Conservation (phyloP, 768 basidiomycete species). For the Termitomyces bulborhizus region DNA sequence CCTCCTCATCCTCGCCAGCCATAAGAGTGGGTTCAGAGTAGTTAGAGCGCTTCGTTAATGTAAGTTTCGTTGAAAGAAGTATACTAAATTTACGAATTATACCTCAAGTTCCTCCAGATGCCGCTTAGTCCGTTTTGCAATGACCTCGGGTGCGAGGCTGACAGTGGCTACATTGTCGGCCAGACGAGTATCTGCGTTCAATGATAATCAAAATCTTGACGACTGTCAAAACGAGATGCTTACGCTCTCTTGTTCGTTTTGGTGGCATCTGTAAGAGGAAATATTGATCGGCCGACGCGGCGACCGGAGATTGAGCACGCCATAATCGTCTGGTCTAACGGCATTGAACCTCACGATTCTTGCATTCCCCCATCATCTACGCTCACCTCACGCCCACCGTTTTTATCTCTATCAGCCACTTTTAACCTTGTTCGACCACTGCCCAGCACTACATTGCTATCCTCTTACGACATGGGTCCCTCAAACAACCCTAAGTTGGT, state of each 20-base stretch:
- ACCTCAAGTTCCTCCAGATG: conserved; percentile 88
- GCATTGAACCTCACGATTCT: not conserved
- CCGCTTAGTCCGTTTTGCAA: conserved; percentile 69
- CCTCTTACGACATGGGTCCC: conserved; percentile 24
- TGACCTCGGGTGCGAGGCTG: conserved; percentile 52
- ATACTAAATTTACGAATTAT: conserved; percentile 4
- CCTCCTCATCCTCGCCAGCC: conserved; percentile 41
- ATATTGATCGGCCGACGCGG: conserved; percentile 13
- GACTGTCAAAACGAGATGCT: conserved; percentile 11
- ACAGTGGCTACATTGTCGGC: conserved; percentile 35
- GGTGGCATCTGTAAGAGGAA: conserved; percentile 31
- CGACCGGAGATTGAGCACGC: conserved; percentile 18
- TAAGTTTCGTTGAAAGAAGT: conserved; percentile 6
- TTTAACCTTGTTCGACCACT: conserved; percentile 1
- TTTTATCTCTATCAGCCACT: conserved; percentile 2
- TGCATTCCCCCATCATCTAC: conserved; percentile 3
- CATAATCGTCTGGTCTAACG: conserved; percentile 10
- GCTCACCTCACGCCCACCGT: not conserved
- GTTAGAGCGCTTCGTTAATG: conserved; percentile 59
- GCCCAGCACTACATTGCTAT: conserved; percentile 1
- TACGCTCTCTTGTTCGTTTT: conserved; percentile 45
- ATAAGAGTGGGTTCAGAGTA: conserved; percentile 56
- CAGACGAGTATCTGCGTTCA: conserved; percentile 39
- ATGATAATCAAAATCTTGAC: not conserved
- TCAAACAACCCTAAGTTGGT: conserved; percentile 30